These are phyloP conservation scores for Trametes villosa DNA, from an alignment of 768 basidiomycete genomes.

Conservation along the genomic window DNA sequence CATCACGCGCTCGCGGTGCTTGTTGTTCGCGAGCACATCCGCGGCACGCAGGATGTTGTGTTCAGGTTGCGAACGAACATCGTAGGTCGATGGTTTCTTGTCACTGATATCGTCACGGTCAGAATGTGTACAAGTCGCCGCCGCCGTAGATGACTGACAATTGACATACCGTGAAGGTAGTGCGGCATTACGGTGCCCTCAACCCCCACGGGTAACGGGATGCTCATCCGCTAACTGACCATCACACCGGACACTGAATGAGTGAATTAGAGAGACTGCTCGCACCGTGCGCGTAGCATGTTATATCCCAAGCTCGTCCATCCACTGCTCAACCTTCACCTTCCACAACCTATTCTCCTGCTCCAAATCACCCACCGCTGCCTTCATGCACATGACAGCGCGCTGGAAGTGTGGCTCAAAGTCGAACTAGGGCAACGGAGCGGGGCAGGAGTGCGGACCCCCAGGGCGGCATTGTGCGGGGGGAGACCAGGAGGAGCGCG, in stretches of 20 bases:
- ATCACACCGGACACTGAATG: too few species aligned
- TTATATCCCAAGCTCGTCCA: slow-evolving; percentile 59
- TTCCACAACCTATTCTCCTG: slow-evolving; percentile 46
- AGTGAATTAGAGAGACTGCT: neutral
- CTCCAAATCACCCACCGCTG: slow-evolving; percentile 40
- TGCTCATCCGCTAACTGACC: too few species aligned
- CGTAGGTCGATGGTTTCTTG: too few species aligned
- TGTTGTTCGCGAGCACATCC: slow-evolving; percentile 47
- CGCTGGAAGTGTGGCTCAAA: slow-evolving; percentile 69
- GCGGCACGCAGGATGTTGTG: slow-evolving; percentile 55
- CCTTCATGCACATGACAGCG: slow-evolving; percentile 46
- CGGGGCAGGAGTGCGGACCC: slow-evolving; percentile 39
- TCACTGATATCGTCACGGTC: too few species aligned
- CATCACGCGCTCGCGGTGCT: slow-evolving; percentile 42
- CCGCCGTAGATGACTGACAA: slow-evolving; percentile 58
- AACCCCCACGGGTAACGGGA: too few species aligned
- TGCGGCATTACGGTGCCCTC: too few species aligned
- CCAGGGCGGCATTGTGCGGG: slow-evolving; percentile 41
- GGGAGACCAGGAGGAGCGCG: slow-evolving; percentile 64
- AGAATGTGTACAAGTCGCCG: slow-evolving; percentile 46
- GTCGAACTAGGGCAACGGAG: slow-evolving; percentile 52
- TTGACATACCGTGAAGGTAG: too few species aligned
- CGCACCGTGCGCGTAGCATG: neutral
- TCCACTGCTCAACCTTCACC: slow-evolving; percentile 52
- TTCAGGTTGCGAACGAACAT: slow-evolving; percentile 57